Conservation (phyloP, 139 green algal genomes). For the Limnomonas spitsbergensis region DNA sequence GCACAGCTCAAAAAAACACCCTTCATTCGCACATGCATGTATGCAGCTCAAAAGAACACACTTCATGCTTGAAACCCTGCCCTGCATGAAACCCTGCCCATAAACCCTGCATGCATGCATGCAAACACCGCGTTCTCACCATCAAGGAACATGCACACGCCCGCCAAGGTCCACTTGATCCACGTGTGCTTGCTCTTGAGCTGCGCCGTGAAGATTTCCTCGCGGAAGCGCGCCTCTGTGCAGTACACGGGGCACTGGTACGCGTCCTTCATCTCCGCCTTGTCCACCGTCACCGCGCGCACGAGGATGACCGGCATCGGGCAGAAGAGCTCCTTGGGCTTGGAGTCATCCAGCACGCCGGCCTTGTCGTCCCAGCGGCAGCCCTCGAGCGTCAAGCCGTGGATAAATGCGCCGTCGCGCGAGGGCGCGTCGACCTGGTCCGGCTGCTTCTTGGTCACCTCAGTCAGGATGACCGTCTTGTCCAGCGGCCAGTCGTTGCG, state of each 20-base stretch:
- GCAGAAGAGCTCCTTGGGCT: slow-evolving; percentile 85
- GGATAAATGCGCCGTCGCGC: slow-evolving; percentile 83
- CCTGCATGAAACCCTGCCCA: too few relatives aligned
- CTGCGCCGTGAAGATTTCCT: slow-evolving; percentile 91
- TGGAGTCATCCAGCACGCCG: slow-evolving; percentile 77
- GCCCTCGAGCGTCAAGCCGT: slow-evolving; percentile 88
- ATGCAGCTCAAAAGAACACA: too few relatives aligned
- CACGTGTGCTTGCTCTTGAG: slow-evolving; percentile 76
- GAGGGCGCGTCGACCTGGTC: slow-evolving; percentile 79
- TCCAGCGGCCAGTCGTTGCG: slow-evolving; percentile 90
- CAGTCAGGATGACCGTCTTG: slow-evolving; percentile 71
- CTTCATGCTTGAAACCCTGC: too few relatives aligned
- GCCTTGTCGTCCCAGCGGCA: slow-evolving; percentile 86
- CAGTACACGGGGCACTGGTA: slow-evolving; percentile 91
- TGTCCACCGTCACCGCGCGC: slow-evolving; percentile 77
- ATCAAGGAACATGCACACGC: slow-evolving; percentile 80
- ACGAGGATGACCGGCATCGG: slow-evolving; percentile 81
- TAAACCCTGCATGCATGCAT: too few relatives aligned
- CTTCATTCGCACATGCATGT: too few relatives aligned
- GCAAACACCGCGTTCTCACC: too few relatives aligned
- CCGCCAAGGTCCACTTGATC: slow-evolving; percentile 80
- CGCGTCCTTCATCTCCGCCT: slow-evolving; percentile 74
- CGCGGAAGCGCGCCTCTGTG: slow-evolving; percentile 81
- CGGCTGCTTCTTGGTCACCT: slow-evolving; percentile 82
- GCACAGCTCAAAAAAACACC: too few relatives aligned